phyloP scores from a whole-genome alignment of 2,329 filamentous ascomycete genomes.

The Drechslerella stenobrocha region DNA sequence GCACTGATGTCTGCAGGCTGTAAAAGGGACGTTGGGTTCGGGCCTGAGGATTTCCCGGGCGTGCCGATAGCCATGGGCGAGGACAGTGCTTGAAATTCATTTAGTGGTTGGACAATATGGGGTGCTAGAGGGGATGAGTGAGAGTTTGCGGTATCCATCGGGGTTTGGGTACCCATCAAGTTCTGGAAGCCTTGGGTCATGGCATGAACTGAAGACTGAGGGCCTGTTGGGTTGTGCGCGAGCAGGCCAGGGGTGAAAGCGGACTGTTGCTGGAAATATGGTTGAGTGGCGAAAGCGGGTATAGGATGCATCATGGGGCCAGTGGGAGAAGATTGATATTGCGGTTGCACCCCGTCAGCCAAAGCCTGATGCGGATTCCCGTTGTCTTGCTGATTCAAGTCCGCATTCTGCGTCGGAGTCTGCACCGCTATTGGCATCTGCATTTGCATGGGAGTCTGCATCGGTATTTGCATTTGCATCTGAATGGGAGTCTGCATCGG shows the following conservation, averaged over 20 bases:
- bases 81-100: conserved; percentile 1
- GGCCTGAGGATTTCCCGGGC: background rate
- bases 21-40: too few relatives aligned
- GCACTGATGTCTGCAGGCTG: background rate
- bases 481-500: background rate
- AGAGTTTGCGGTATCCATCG: background rate
- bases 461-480: background rate
- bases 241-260: background rate
- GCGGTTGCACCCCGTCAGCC: too few relatives aligned
- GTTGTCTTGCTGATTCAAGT: background rate
- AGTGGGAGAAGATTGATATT: too few relatives aligned
- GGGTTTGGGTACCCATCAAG: too few relatives aligned
- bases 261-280: background rate
- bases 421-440: background rate
- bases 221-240: background rate
- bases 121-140: too few relatives aligned
- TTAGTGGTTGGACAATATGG: background rate
- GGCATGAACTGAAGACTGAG: background rate
- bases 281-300: too few relatives aligned
- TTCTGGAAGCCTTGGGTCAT: too few relatives aligned
- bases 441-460: background rate
- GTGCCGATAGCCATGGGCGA: background rate
- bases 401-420: background rate
- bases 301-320: too few relatives aligned
- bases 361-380: conserved; percentile 8